Base-by-base conservation (phyloP, 2,329 filamentous ascomycete genomes). In the Botrytis deweyae region DNA sequence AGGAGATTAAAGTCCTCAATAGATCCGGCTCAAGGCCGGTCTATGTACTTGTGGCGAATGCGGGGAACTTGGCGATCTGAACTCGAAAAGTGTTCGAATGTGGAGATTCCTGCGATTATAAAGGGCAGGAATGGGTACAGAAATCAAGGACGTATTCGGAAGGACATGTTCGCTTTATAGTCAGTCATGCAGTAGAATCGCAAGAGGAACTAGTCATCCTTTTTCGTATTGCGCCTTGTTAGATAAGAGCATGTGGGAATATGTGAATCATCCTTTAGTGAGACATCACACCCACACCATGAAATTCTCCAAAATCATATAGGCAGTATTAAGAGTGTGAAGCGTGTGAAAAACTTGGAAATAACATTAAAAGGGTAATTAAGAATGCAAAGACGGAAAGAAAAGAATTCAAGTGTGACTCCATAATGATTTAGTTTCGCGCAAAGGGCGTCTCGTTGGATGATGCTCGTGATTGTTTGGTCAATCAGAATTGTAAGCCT, bases 311-410 rank as follows among this genome's bases (percentile, higher is more conserved):
- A 55, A 61, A 71, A 66, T 72, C 64, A 72, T 61, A 46, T 73
- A 58, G 62, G 42, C 40, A 70, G 73, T 73, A 40, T 29, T 72
- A 74, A 74, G 42, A 46, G 40, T 61, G 33, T 62, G 66, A 64
- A 64, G 49, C 22, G 25, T 33, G 10, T 22, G 2, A 25, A 73
- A 72, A 65, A 5, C 49, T 70, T 59, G 58, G 49, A 61, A 58
- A 55, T 16, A 70, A 33, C 20, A 25, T 38, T 38, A 33, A 68
- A 68, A 61, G 20, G 12, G 20, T 3, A 42, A 61, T 22, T 14
- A 59, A 49, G 61, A 65, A 55, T 33, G 70, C 59, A 29, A 66
- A 82, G 97, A 94, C 1, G 59, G 71, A 67, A 44, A 59, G n/a
- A 33, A 18, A 40, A 20, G 38, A 38, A 49, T 40, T 18, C 64